Evolutionary conservation across 2,329 filamentous ascomycete genomes (phyloP), one percentile per base, ranked within the genome.

Genomic region (Pyrenophora seminiperda): DNA sequence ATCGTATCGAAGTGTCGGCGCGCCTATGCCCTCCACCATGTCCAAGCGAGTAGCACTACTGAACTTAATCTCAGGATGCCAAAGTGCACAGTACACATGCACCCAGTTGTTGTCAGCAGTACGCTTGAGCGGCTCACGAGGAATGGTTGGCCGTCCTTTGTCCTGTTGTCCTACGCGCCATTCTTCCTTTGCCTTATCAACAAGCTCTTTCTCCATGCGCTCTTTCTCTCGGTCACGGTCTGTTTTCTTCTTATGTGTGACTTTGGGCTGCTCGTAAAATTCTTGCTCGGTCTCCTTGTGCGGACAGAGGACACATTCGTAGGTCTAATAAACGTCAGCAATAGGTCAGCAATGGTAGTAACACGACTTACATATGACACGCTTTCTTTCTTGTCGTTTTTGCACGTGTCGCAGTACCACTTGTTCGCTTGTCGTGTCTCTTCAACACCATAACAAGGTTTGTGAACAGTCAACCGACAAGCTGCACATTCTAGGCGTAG

Each of bases 81-180:
- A 97, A 14, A 96, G 80, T 1, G 94, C 92, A 68, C 94, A 99
- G 30, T 88, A 87, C 20, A 97, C 91, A 70, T 99, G 94, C 13
- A 97, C 90, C 94, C 94, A 99, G 67, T 97, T 97, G 75, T 97
- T 97, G 70, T 95, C 91, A 3, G 89, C 90, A 0, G 94, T 99
- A 40, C 90, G 85, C 76, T 99, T 99, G 56, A 99, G 78, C 3
- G 94, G 88, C 70, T 97, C 94, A 39, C 94, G 85, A 19, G 94
- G 94, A 58, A 90, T 84, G 29, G 88, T 75, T 1, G 94, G 93
- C 39, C 92, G 88, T 61, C 91, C 91, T 63, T 88, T 84, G 53
- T 93, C 88, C 67, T 90, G 84, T 73, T 99, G 93, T 66, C 85
- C 87, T 69, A 88, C 88, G 32, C 85, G 84, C 72, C 96, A 96